Conservation (phyloP, 2,329 filamentous ascomycete species). For the Aspergillus amoenus region DNA sequence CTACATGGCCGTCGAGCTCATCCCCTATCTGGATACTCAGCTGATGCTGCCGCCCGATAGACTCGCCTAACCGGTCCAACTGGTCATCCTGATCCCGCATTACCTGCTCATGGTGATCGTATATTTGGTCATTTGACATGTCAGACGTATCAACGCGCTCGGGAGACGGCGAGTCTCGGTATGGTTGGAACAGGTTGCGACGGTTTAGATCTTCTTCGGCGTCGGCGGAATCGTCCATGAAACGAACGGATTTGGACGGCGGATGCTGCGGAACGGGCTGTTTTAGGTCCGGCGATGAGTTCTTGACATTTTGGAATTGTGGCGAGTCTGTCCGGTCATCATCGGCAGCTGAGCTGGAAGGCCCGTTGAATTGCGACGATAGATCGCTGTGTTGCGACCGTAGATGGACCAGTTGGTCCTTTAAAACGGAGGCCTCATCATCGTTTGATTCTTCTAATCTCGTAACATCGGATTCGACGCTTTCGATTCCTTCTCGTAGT, state of each 20-base stretch:
- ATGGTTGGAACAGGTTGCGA: conserved; percentile 59
- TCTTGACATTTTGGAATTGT: conserved; percentile 65
- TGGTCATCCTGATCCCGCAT: conserved; percentile 90
- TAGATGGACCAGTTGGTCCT: conserved; percentile 67
- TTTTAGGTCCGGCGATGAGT: conserved; percentile 41
- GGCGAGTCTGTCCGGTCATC: conserved; percentile 4
- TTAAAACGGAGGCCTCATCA: conserved; percentile 50
- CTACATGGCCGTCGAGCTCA: conserved; percentile 87
- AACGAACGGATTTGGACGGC: conserved; percentile 75
- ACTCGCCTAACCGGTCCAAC: conserved; percentile 81
- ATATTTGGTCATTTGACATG: conserved; percentile 80
- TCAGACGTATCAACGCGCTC: conserved; percentile 50
- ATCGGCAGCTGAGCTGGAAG: conserved; percentile 17
- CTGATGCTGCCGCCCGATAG: conserved; percentile 85
- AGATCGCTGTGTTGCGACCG: conserved; percentile 75
- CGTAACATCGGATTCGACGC: conserved; percentile 63
- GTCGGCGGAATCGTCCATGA: conserved; percentile 64
- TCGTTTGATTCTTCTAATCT: conserved; percentile 62
- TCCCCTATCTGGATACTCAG: conserved; percentile 94
- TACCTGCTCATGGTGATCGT: conserved; percentile 77
- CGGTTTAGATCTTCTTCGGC: conserved; percentile 55
- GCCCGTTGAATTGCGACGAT: conserved; percentile 75
- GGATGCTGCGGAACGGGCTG: conserved; percentile 46
- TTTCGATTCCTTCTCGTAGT: conserved; percentile 74
- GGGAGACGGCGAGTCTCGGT: conserved; percentile 57